Percentiles rank a stretch among this genome's conserved stretches.
Conservation (phyloP, 2,329 filamentous ascomycete species). For the Dactylonectria macrodidyma region DNA sequence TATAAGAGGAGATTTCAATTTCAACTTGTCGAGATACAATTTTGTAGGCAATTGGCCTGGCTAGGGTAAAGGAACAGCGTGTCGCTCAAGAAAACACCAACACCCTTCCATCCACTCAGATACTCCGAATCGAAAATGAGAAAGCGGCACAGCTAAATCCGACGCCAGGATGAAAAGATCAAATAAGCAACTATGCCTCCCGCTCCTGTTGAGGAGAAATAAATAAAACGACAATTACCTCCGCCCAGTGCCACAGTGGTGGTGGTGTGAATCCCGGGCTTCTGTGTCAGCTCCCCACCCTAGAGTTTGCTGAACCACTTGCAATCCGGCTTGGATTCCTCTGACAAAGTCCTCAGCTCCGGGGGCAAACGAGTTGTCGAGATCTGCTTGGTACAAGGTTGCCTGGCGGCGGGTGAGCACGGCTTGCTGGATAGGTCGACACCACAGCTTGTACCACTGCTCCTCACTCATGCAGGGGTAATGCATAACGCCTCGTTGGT, state of each 20-base stretch:
- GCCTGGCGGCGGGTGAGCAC: slow-evolving; percentile 71
- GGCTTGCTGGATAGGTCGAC: slow-evolving; percentile 70
- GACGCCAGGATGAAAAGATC: not conserved
- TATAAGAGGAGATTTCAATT: not conserved
- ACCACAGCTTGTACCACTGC: slow-evolving; percentile 76
- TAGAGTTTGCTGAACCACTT: slow-evolving; percentile 66
- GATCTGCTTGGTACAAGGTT: slow-evolving; percentile 70
- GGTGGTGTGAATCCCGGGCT: too few species aligned
- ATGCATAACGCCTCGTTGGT: slow-evolving; percentile 54
- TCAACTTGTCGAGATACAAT: not conserved
- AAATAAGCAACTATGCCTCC: not conserved
- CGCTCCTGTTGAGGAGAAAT: not conserved
- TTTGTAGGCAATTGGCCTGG: not conserved
- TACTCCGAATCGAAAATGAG: not conserved
- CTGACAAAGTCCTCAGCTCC: slow-evolving; percentile 60
- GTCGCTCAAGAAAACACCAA: not conserved
- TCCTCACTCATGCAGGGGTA: slow-evolving; percentile 71
- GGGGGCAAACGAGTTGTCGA: slow-evolving; percentile 57
- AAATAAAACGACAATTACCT: not conserved
- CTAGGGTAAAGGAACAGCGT: not conserved
- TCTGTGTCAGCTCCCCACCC: slow-evolving; percentile 62
- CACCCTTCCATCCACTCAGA: not conserved
- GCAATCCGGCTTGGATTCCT: slow-evolving; percentile 64
- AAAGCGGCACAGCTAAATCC: not conserved
- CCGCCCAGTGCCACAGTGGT: not conserved